phyloP scores from a whole-genome alignment of 139 green algal genomes.

The Desmodesmus armatus region DNA sequence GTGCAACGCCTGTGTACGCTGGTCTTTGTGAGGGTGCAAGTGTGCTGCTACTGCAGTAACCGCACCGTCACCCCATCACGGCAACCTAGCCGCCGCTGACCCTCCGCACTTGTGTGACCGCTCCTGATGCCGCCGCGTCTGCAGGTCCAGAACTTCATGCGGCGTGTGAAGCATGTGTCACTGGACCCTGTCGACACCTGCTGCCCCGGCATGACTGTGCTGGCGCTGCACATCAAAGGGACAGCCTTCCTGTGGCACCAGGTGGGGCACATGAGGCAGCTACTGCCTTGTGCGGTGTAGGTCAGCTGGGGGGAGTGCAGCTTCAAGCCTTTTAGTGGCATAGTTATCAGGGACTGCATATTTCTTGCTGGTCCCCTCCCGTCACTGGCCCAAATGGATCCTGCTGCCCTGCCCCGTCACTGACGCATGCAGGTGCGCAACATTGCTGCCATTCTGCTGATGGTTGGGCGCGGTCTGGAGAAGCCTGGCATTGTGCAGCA shows the following conservation, averaged over 20 bases:
- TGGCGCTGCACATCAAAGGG: conserved; percentile 70
- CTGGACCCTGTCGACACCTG: conserved; percentile 45
- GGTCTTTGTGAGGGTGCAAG: no score
- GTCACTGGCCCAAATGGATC: neutral
- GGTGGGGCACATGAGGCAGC: conserved; percentile 57
- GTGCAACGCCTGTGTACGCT: no score
- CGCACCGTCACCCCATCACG: no score
- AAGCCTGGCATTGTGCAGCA: conserved; percentile 71
- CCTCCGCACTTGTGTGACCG: no score
- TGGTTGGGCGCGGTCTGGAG: conserved; percentile 89
- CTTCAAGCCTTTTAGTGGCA: neutral
- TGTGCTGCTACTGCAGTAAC: no score
- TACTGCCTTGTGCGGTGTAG: no score
- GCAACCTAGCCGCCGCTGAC: no score
- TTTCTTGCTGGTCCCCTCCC: neutral
- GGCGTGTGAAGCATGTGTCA: conserved; percentile 67
- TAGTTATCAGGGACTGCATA: neutral
- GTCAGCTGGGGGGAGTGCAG: neutral
- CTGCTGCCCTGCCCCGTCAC: neutral
- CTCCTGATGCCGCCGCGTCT: no score
- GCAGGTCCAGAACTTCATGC: conserved; percentile 73
- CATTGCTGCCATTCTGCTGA: conserved; percentile 93
- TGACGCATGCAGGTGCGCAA: conserved; percentile 85
- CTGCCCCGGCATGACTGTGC: conserved; percentile 38
- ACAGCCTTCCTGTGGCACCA: conserved; percentile 95